Conservation (phyloP, 129 eudicot genomes). For the Lactuca saligna region DNA sequence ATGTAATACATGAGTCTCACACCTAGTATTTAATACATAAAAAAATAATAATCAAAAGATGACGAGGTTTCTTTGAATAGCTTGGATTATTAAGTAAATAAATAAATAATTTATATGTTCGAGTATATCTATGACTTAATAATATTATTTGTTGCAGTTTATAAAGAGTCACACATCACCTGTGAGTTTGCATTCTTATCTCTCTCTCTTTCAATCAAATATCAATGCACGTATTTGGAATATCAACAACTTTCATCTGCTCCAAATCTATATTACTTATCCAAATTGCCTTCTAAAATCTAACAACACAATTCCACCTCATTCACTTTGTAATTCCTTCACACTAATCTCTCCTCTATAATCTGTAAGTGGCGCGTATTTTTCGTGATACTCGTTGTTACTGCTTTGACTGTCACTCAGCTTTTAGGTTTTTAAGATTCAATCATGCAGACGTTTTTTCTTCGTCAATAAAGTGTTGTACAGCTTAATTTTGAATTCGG, state of each 20-base stretch:
- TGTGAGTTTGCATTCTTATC: constrained; percentile 40
- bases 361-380: not conserved
- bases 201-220: not conserved
- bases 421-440: not conserved
- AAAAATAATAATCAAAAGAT: no score
- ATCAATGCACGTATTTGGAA: constrained; percentile 6
- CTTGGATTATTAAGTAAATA: no score
- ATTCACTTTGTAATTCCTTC: not conserved
- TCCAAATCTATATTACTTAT: constrained; percentile 8
- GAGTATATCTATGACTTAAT: not conserved
- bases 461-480: not conserved
- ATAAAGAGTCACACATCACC: constrained; percentile 15
- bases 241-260: constrained; percentile 17
- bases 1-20: no score
- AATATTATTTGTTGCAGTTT: not conserved
- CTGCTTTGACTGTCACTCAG: not conserved
- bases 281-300: constrained; percentile 6
- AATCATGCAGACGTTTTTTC: not conserved
- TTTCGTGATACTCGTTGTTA: not conserved
- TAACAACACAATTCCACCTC: not conserved
- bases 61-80: not conserved
- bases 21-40: no score
- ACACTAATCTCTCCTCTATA: not conserved
- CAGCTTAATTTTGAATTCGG: not conserved
- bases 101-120: no score